phyloP scores from a whole-genome alignment of 108 stramenopile genomes.

The Nitzschia sp. region DNA sequence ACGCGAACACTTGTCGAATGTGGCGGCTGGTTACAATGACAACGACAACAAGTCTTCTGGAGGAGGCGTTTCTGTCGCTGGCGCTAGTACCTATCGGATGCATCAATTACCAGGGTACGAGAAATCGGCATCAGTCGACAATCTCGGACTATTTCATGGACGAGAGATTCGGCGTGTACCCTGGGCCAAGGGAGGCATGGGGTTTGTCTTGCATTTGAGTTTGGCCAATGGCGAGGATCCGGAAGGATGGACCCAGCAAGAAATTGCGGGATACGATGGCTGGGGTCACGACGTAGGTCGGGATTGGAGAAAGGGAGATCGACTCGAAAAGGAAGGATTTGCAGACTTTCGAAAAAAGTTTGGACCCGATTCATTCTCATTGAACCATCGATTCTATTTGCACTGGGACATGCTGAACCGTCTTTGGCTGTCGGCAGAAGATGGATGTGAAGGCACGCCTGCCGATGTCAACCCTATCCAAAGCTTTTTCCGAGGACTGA shows the following conservation, averaged over 20 bases:
- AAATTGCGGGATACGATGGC: constrained; percentile 76
- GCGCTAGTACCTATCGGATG: constrained; percentile 53
- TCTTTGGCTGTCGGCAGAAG: constrained; percentile 81
- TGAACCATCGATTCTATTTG: constrained; percentile 80
- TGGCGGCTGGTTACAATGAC: background rate
- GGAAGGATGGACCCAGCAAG: constrained; percentile 69
- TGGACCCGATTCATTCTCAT: constrained; percentile 63
- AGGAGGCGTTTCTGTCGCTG: constrained; percentile 23
- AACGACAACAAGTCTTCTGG: background rate
- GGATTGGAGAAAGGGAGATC: constrained; percentile 61
- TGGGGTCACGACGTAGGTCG: constrained; percentile 75
- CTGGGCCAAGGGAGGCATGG: constrained; percentile 72
- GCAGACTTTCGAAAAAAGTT: constrained; percentile 45
- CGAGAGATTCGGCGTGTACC: constrained; percentile 75
- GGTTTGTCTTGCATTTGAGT: constrained; percentile 74
- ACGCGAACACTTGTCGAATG: constrained; percentile 35
- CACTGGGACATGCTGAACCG: constrained; percentile 56
- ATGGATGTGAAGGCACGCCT: constrained; percentile 85
- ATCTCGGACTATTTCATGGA: constrained; percentile 66
- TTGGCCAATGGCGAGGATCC: constrained; percentile 60
- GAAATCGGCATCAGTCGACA: constrained; percentile 59
- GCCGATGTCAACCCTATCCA: too few relatives aligned
- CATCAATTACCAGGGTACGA: constrained; percentile 49
- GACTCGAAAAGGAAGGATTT: constrained; percentile 66
- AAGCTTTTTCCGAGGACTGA: too few relatives aligned